Evolutionary conservation across 192 early-diverging fungal species (phyloP).

Genomic region (Coemansia sp.): DNA sequence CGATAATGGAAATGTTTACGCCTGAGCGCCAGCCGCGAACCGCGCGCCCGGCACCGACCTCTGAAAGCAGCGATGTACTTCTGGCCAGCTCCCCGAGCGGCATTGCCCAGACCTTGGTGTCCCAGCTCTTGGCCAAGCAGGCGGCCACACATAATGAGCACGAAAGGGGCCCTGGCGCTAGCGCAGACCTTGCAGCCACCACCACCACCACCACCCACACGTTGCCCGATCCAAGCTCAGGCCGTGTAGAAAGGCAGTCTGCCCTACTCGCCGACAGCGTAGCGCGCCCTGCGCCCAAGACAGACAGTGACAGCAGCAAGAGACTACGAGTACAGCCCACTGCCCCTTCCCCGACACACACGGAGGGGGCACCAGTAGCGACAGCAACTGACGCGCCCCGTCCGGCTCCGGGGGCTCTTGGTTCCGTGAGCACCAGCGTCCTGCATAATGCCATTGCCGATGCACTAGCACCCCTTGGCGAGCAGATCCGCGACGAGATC

Average conservation of each 20-base stretch:
- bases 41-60: background rate
- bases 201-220: too few species aligned
- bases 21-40: slow-evolving; percentile 19
- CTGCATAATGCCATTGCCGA: slow-evolving; percentile 34
- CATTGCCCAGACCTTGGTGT: slow-evolving; percentile 9
- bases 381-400: too few species aligned
- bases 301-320: too few species aligned
- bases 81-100: background rate
- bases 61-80: background rate
- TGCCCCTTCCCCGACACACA: too few species aligned
- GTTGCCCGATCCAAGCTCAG: too few species aligned
- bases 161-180: too few species aligned
- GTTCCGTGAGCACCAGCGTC: slow-evolving; percentile 25
- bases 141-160: background rate
- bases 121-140: slow-evolving; percentile 8
- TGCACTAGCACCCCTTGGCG: slow-evolving; percentile 33
- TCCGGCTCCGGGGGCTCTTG: too few species aligned
- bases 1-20: slow-evolving; percentile 49
- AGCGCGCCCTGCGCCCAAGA: too few species aligned
- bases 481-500: slow-evolving; percentile 40
- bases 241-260: too few species aligned
- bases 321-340: too few species aligned
- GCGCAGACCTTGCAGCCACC: too few species aligned
- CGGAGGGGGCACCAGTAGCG: background rate
- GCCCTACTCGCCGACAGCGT: too few species aligned